Percentiles rank a stretch among this genome's conserved stretches.
Conservation (phyloP, 1,139 yeast genomes). For the Candida dubliniensis region DNA sequence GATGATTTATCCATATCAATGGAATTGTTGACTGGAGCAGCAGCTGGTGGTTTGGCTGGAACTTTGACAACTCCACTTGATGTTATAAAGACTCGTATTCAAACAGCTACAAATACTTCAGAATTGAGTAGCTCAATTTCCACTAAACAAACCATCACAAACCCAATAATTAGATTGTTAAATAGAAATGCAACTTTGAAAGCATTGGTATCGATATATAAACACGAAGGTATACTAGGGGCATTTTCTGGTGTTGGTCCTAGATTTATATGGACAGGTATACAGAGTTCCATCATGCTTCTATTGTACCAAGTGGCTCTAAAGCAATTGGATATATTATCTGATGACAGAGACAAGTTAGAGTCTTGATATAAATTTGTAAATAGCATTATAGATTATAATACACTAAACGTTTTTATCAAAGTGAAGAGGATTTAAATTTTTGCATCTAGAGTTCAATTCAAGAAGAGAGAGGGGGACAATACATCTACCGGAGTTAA, state of each 20-base stretch:
- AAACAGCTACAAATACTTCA: conserved; percentile 50
- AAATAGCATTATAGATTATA: neutral
- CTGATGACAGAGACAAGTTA: conserved; percentile 15
- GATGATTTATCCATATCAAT: conserved; percentile 55
- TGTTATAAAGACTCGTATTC: conserved; percentile 90
- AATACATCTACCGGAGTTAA: no score
- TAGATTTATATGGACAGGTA: conserved; percentile 91
- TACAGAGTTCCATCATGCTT: conserved; percentile 94
- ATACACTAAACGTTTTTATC: neutral
- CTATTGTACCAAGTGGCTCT: conserved; percentile 71
- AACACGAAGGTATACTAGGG: conserved; percentile 74
- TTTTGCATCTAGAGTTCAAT: no score
- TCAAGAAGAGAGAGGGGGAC: no score
- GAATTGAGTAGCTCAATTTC: conserved; percentile 11
- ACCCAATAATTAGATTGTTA: conserved; percentile 20
- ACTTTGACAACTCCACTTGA: conserved; percentile 79
- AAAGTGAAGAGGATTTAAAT: no score
- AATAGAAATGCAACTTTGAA: conserved; percentile 55
- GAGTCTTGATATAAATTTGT: neutral
- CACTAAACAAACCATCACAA: conserved; percentile 9
- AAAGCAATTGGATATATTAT: conserved; percentile 34
- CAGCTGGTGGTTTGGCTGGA: conserved; percentile 97
- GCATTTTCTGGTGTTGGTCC: conserved; percentile 96
- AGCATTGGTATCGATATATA: conserved; percentile 68
- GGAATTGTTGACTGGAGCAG: conserved; percentile 86